Evolutionary conservation across 768 basidiomycete species (phyloP).

Genomic region (Mycena galopus): DNA sequence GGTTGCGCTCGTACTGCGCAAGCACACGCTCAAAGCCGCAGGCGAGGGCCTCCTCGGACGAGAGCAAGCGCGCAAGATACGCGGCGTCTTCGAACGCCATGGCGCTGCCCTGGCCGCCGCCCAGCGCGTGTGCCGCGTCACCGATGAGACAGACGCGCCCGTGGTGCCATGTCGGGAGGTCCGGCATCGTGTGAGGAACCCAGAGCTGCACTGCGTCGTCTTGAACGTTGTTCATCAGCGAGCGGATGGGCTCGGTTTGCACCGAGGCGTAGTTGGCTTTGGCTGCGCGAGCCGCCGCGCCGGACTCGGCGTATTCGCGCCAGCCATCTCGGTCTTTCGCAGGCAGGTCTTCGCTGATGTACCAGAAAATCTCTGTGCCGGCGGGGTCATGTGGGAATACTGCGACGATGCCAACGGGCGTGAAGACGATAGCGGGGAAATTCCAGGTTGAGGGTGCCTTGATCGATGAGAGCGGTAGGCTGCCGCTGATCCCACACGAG

Average conservation of each 20-base stretch:
- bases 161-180: neutral
- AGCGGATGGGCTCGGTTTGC: neutral
- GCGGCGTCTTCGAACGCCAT: constrained; percentile 3
- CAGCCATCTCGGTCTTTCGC: neutral
- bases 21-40: neutral
- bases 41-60: neutral
- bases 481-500: neutral
- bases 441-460: neutral
- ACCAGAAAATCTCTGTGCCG: neutral
- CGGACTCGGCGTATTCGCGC: neutral
- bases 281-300: neutral
- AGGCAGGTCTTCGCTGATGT: neutral
- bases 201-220: neutral
- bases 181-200: neutral
- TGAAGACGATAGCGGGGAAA: neutral
- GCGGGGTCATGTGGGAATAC: neutral
- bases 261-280: neutral
- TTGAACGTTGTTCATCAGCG: neutral
- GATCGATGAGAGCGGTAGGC: neutral
- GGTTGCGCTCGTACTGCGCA: neutral
- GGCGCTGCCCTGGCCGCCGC: neutral
- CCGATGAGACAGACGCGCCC: neutral
- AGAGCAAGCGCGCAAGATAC: neutral
- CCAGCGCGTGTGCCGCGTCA: neutral
- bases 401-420: neutral